phyloP scores from a whole-genome alignment of 495 filamentous ascomycete genomes.

The Neurospora sp. region DNA sequence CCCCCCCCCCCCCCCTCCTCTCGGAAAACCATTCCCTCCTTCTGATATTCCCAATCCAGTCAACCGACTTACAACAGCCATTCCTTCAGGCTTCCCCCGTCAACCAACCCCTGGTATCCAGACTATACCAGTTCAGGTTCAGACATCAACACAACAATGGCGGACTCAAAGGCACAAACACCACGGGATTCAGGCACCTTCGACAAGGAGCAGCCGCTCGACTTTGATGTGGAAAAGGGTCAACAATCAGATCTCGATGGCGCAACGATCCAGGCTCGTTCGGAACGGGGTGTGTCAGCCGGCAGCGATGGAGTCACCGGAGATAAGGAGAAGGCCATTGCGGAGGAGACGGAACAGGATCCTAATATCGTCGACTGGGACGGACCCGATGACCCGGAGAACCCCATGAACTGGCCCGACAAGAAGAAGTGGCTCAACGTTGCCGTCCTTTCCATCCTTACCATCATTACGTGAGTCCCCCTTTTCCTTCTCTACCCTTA shows the following conservation, averaged over 20 bases:
- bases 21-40: neutral
- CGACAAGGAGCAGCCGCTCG: neutral
- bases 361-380: constrained; percentile 36
- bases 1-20: too few species aligned
- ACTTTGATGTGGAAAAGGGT: constrained; percentile 17
- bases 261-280: constrained; percentile 10
- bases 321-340: neutral
- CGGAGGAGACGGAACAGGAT: constrained; percentile 14
- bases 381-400: constrained; percentile 47
- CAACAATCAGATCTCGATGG: constrained; percentile 15
- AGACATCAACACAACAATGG: constrained; percentile 7
- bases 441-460: constrained; percentile 37
- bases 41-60: neutral
- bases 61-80: neutral
- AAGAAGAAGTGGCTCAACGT: constrained; percentile 59
- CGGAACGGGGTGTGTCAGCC: constrained; percentile 1
- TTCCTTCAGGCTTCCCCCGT: neutral
- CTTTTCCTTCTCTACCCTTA: neutral
- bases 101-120: neutral
- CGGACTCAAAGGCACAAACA: constrained; percentile 6
- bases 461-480: constrained; percentile 30
- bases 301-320: neutral
- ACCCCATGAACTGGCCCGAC: constrained; percentile 52
- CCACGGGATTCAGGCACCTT: constrained; percentile 2
- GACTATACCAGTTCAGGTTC: neutral